phyloP scores from a whole-genome alignment of 2,329 filamentous ascomycete genomes.

The Colletotrichum spinosum region DNA sequence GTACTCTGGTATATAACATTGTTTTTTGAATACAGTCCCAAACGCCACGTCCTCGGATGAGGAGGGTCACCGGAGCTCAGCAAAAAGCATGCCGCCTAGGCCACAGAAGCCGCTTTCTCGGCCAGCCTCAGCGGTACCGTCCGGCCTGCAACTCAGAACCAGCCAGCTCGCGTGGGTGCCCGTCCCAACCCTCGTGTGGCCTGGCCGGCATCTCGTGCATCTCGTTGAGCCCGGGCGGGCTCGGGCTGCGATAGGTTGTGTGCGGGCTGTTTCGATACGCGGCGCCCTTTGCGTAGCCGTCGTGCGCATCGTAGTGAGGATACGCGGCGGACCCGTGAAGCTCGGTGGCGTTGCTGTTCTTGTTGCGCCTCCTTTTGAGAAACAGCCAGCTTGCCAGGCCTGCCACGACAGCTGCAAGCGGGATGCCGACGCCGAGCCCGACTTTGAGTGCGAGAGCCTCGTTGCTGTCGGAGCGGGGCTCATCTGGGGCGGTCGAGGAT shows the following conservation, averaged over 20 bases:
- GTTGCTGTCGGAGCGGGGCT: neutral
- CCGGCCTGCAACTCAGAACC: neutral
- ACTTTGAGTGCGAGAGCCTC: constrained; percentile 12
- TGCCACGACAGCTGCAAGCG: neutral
- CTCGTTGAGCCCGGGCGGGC: neutral
- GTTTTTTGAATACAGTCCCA: no score
- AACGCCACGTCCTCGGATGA: no score
- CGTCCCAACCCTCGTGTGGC: neutral
- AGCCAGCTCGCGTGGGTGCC: neutral
- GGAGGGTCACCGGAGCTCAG: no score
- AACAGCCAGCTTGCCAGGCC: constrained; percentile 1
- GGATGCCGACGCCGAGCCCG: constrained; percentile 5
- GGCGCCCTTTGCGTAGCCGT: neutral
- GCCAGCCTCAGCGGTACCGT: neutral
- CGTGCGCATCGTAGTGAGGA: neutral
- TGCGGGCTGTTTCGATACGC: neutral
- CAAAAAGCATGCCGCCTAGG: no score
- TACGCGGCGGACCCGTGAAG: neutral
- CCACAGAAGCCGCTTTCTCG: no score
- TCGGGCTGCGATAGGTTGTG: neutral
- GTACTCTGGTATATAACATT: no score
- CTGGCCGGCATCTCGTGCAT: neutral
- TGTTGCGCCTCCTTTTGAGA: constrained; percentile 4
- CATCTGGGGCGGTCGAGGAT: neutral
- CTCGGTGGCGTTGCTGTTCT: neutral